Percentiles rank a stretch among this genome's conserved stretches.
These are phyloP conservation scores for Stipa capillata DNA, from an alignment of 176 grass and related monocot species.

Conservation along the genomic window DNA sequence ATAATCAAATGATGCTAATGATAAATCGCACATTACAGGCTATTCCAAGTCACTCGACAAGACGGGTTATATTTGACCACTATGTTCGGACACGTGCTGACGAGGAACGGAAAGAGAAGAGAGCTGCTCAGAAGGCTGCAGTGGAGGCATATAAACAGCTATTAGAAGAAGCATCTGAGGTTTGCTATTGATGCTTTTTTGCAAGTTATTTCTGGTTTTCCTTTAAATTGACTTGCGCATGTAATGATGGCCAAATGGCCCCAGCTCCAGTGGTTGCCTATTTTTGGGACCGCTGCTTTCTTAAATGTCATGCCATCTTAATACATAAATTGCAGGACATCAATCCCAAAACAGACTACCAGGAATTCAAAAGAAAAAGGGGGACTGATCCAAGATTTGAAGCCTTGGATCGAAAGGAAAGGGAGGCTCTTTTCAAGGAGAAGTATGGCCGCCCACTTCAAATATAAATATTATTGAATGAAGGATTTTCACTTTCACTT, in stretches of 20 bases:
- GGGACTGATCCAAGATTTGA: constrained; percentile 71
- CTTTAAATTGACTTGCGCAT: neutral
- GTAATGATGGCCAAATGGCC: neutral
- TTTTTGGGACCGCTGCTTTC: neutral
- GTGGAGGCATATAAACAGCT: constrained; percentile 78
- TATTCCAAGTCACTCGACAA: constrained; percentile 82
- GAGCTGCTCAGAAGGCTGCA: constrained; percentile 87
- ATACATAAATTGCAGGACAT: constrained; percentile 62
- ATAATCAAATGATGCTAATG: constrained; percentile 16
- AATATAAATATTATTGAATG: neutral
- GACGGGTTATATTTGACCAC: constrained; percentile 87
- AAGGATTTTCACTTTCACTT: neutral
- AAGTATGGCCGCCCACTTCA: constrained; percentile 44
- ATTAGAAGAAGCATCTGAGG: constrained; percentile 93
- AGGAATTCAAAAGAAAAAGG: constrained; percentile 94
- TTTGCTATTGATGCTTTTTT: constrained; percentile 24
- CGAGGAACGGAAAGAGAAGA: constrained; percentile 98
- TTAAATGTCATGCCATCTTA: neutral
- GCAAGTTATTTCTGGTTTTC: neutral
- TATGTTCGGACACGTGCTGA: constrained; percentile 87
- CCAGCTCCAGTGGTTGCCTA: neutral
- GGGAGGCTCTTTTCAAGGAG: constrained; percentile 72
- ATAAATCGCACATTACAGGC: constrained; percentile 35
- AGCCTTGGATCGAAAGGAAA: constrained; percentile 85
- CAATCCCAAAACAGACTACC: constrained; percentile 54